These are phyloP conservation scores for Chaetomium olivaceum DNA, from an alignment of 2,329 filamentous ascomycete genomes.

Conservation along the genomic window DNA sequence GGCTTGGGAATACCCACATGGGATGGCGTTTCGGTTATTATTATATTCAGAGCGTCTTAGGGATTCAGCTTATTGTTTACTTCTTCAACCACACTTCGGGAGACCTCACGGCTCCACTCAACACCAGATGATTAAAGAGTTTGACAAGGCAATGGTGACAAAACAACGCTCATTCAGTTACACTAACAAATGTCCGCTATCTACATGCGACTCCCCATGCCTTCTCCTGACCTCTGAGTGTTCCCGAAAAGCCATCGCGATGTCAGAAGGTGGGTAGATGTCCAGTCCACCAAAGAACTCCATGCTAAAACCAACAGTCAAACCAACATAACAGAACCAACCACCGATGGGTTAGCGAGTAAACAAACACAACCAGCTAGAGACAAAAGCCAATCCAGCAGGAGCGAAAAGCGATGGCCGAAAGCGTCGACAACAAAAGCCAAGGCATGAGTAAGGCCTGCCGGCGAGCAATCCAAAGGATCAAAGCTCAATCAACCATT, in stretches of 20 bases:
- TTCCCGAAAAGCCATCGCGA: background rate
- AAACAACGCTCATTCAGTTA: background rate
- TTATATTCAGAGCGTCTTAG: background rate
- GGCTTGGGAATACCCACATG: conserved; percentile 4
- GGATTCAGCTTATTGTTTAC: background rate
- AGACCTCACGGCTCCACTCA: background rate
- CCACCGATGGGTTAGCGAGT: background rate
- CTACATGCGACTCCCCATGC: background rate
- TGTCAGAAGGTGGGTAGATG: background rate
- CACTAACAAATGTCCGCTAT: background rate
- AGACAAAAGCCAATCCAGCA: background rate
- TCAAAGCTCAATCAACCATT: conserved; percentile 19
- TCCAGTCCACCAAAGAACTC: background rate
- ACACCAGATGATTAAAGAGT: background rate
- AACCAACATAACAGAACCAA: background rate
- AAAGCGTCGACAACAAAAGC: background rate
- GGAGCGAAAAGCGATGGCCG: too few species aligned
- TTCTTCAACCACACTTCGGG: background rate
- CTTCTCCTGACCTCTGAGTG: background rate
- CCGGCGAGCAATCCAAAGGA: background rate
- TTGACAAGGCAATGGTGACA: background rate
- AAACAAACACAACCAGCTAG: background rate
- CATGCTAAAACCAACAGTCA: background rate
- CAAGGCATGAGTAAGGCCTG: background rate
- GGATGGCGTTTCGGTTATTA: background rate